These are phyloP conservation scores for Phytopythium aichiense DNA, from an alignment of 352 stramenopile species.

Conservation along the genomic window DNA sequence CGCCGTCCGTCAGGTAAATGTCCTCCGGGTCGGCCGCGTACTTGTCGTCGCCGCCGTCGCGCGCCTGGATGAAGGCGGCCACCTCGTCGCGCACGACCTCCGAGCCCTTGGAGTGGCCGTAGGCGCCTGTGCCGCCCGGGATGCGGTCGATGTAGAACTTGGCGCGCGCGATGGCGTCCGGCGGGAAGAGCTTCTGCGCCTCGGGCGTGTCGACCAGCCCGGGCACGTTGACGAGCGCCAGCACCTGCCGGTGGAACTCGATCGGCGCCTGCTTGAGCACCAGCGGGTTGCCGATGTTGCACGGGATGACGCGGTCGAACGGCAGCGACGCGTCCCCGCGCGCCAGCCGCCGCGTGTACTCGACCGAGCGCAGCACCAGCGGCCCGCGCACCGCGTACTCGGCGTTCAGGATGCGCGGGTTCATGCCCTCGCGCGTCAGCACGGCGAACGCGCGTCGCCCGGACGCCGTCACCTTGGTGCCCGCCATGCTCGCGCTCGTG, in stretches of 20 bases:
- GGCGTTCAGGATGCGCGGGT: conserved; percentile 61
- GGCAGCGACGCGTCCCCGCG: conserved; percentile 57
- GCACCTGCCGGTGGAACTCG: conserved; percentile 92
- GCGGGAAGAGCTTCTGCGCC: conserved; percentile 74
- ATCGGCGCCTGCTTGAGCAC: conserved; percentile 94
- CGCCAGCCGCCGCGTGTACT: conserved; percentile 62
- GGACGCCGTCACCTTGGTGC: neutral
- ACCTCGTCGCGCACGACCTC: conserved; percentile 88
- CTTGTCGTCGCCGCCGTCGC: conserved; percentile 54
- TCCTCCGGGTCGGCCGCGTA: conserved; percentile 90
- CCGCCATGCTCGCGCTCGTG: no score
- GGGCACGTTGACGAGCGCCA: conserved; percentile 88
- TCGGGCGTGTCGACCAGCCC: conserved; percentile 83
- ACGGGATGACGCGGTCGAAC: conserved; percentile 94
- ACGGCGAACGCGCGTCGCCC: conserved; percentile 11
- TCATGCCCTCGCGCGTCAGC: conserved; percentile 75
- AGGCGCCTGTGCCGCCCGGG: conserved; percentile 87
- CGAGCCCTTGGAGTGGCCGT: conserved; percentile 91
- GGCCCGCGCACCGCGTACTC: conserved; percentile 84
- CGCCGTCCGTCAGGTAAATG: conserved; percentile 98
- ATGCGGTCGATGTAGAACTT: conserved; percentile 88
- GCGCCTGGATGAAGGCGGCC: conserved; percentile 81
- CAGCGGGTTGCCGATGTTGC: conserved; percentile 98
- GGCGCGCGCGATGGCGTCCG: conserved; percentile 84
- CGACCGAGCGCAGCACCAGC: conserved; percentile 66